Evolutionary conservation across 768 basidiomycete genomes (phyloP).

Genomic region (Daedalea quercina): DNA sequence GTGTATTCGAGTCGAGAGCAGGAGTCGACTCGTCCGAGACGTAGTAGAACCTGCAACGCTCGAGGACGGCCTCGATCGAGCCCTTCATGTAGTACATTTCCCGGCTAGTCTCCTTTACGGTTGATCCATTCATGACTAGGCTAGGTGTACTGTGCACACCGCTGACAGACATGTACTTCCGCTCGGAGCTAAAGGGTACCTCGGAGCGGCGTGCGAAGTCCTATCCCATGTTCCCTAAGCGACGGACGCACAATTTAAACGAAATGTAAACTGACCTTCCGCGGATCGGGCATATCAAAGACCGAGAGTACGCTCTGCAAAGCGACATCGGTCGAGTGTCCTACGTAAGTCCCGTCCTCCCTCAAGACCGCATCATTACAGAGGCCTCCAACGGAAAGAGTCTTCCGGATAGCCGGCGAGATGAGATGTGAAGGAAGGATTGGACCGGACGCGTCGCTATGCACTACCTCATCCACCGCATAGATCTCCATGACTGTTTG

Average conservation of each 20-base stretch:
- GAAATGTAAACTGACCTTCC: slow-evolving; percentile 45
- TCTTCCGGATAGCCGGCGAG: slow-evolving; percentile 65
- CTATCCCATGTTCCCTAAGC: slow-evolving; percentile 26
- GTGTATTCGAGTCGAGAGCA: slow-evolving; percentile 60
- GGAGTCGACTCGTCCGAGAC: slow-evolving; percentile 88
- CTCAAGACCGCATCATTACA: slow-evolving; percentile 82
- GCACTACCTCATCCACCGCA: slow-evolving; percentile 74
- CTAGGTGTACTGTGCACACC: slow-evolving; percentile 50
- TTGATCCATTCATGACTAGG: slow-evolving; percentile 13
- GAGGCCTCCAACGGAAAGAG: slow-evolving; percentile 75
- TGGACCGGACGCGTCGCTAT: slow-evolving; percentile 50
- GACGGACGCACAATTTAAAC: slow-evolving; percentile 2
- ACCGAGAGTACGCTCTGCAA: slow-evolving; percentile 70
- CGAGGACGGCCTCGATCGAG: slow-evolving; percentile 81
- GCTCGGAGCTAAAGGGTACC: slow-evolving; percentile 87
- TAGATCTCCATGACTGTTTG: slow-evolving; percentile 91
- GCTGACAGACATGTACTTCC: slow-evolving; percentile 89
- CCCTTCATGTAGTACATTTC: slow-evolving; percentile 92
- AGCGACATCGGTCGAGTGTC: slow-evolving; percentile 93
- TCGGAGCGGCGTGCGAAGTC: slow-evolving; percentile 69
- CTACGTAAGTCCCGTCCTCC: slow-evolving; percentile 68
- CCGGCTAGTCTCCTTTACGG: slow-evolving; percentile 29
- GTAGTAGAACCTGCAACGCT: slow-evolving; percentile 84
- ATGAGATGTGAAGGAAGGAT: slow-evolving; percentile 29
- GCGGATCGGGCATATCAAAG: slow-evolving; percentile 63